Evolutionary conservation across 2,329 filamentous ascomycete genomes (phyloP).

Genomic region (Trichoderma cornu-damae): DNA sequence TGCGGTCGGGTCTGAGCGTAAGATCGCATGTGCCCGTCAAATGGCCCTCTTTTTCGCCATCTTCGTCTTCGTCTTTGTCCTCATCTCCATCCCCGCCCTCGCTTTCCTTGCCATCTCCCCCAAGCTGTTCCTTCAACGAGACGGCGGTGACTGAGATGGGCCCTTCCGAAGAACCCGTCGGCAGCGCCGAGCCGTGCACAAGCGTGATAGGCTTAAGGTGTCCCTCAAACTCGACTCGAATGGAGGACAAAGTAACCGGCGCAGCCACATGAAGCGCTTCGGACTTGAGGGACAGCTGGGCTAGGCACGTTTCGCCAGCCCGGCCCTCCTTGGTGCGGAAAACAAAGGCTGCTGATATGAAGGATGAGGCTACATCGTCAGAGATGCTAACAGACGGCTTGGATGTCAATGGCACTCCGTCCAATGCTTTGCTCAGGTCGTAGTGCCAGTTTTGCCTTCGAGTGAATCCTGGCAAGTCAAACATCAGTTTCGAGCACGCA

Average conservation of each 20-base stretch:
- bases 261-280: slow-evolving; percentile 49
- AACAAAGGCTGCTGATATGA: slow-evolving; percentile 50
- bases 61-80: slow-evolving; percentile 12
- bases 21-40: slow-evolving; percentile 58
- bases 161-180: slow-evolving; percentile 15
- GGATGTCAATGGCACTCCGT: slow-evolving; percentile 41
- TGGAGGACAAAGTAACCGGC: slow-evolving; percentile 47
- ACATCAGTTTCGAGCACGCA: background rate
- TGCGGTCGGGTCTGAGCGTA: slow-evolving; percentile 60
- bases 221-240: slow-evolving; percentile 54
- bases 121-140: slow-evolving; percentile 28
- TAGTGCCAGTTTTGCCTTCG: slow-evolving; percentile 55
- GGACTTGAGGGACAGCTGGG: slow-evolving; percentile 55
- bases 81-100: slow-evolving; percentile 1
- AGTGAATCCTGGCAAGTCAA: slow-evolving; percentile 45
- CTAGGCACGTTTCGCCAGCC: slow-evolving; percentile 54
- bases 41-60: slow-evolving; percentile 32
- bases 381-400: slow-evolving; percentile 49
- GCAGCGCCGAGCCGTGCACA: slow-evolving; percentile 34
- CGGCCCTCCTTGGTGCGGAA: slow-evolving; percentile 56
- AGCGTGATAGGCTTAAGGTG: slow-evolving; percentile 52
- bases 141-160: slow-evolving; percentile 25
- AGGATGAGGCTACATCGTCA: slow-evolving; percentile 48
- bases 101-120: slow-evolving; percentile 12
- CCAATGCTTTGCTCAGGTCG: slow-evolving; percentile 53